phyloP scores from a whole-genome alignment of 2,329 filamentous ascomycete genomes.

The Ascochyta fabae region DNA sequence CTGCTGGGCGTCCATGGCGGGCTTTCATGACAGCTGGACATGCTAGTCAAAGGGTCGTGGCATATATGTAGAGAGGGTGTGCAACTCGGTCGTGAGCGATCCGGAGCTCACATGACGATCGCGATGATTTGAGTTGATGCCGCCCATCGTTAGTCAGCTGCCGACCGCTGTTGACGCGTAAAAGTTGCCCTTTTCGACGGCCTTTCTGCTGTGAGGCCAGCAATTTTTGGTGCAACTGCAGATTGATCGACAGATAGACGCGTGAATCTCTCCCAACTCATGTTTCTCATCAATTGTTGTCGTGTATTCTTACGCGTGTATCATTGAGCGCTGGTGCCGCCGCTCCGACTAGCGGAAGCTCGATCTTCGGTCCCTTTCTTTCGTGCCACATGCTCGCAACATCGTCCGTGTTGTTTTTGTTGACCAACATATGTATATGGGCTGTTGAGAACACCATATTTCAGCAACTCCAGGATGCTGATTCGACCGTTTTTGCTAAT shows the following conservation, averaged over 20 bases:
- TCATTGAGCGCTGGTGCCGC: not conserved
- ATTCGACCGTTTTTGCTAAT: not conserved
- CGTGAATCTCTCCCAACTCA: not conserved
- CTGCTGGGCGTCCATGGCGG: slow-evolving; percentile 25
- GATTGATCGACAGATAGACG: not conserved
- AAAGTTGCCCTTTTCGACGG: not conserved
- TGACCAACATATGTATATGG: not conserved
- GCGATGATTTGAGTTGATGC: slow-evolving; percentile 13
- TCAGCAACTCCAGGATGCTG: not conserved
- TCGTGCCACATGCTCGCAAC: too few relatives aligned
- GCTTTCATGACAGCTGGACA: slow-evolving; percentile 8
- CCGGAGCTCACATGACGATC: slow-evolving; percentile 15
- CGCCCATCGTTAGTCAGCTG: slow-evolving; percentile 12
- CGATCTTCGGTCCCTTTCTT: not conserved
- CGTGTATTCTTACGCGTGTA: slow-evolving; percentile 1
- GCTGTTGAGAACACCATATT: not conserved
- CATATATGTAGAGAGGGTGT: slow-evolving; percentile 17
- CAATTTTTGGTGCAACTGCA: not conserved
- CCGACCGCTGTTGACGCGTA: slow-evolving; percentile 13
- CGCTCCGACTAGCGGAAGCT: not conserved
- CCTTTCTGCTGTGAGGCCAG: too few relatives aligned
- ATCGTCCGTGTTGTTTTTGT: not conserved
- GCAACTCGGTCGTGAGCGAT: slow-evolving; percentile 9
- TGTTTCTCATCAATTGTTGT: not conserved
- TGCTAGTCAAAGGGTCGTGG: slow-evolving; percentile 21